A percentile compares a stretch with the other conserved stretches of the same genome.
Evolutionary conservation across 1,139 yeast genomes (phyloP).

Genomic region (Diutina ranongensis): DNA sequence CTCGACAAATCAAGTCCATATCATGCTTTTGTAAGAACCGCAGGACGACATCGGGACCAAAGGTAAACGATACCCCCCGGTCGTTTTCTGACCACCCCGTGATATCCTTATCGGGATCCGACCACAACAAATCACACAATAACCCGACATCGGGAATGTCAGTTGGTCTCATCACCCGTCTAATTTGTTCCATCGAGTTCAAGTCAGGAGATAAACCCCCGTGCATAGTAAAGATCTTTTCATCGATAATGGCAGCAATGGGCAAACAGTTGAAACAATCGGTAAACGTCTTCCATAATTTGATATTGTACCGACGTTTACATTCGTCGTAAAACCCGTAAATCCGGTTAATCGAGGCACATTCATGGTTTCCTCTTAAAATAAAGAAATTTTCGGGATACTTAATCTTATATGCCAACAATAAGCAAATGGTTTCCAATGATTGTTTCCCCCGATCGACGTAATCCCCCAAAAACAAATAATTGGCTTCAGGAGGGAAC

Average conservation of each 20-base stretch:
- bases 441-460: constrained; percentile 96
- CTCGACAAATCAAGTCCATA: constrained; percentile 94
- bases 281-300: constrained; percentile 96
- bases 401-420: constrained; percentile 86
- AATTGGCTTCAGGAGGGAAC: constrained; percentile 97
- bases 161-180: constrained; percentile 97
- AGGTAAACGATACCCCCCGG: constrained; percentile 94
- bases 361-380: constrained; percentile 90
- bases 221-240: constrained; percentile 96
- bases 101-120: constrained; percentile 95
- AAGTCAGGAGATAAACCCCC: constrained; percentile 97
- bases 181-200: constrained; percentile 94
- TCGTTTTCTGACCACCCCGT: constrained; percentile 98
- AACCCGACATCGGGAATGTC: constrained; percentile 97
- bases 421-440: constrained; percentile 73
- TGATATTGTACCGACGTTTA: constrained; percentile 75
- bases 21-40: constrained; percentile 91
- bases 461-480: constrained; percentile 87
- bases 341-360: constrained; percentile 91
- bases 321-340: constrained; percentile 97
- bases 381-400: constrained; percentile 93
- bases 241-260: constrained; percentile 95
- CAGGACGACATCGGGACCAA: constrained; percentile 95
- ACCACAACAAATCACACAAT: constrained; percentile 92
- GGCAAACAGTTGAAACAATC: constrained; percentile 98